Base-by-base conservation (phyloP, 1,284 basidiomycete genomes). In the Crucibulum cyathiforme region DNA sequence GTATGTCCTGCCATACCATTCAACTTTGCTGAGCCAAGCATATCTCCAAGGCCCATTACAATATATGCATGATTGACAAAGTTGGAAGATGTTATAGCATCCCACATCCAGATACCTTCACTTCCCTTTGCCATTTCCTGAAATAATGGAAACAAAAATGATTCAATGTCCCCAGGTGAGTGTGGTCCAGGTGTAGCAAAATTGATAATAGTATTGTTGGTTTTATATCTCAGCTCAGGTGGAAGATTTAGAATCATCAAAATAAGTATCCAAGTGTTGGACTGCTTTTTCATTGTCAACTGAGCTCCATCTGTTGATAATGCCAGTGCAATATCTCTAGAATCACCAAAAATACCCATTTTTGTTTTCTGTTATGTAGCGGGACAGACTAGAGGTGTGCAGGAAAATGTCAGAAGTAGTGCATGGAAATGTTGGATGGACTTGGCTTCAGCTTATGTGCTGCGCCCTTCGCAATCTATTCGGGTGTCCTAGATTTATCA, bases 11-110 rank as follows among this genome's bases (percentile, higher is more conserved):
- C 65, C 67, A 75, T 69, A 1, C 71, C 71, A 67, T 64, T 75
- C 12, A 74, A 45, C 48, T 75, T 74, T 34, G 73, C 73, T 24
- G 73, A 75, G 5, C 72, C 72, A n/a, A 75, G 58, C 71, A 73
- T 74, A 67, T 74, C 72, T 8, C 71, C 71, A 8, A 71, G 58
- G 15, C 51, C 66, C 58, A 74, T 65, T 15, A 58, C 58, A 56
- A 70, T 60, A 52, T 60, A 63, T 6, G 63, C 62, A 35, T 54
- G 57, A 36, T 60, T 38, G 3, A 70, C 6, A 60, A 74, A 73
- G 47, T 69, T 70, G 7, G 67, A 61, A 15, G 64, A 65, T 43
- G 70, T 61, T 1, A 74, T 9, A 24, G 73, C 69, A 68, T 74
- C 71, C 71, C 71, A 74, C 1, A 71, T 69, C 73, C 73, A 74